These are phyloP conservation scores for Eucalyptus pauciflora DNA, from an alignment of 345 rosid genomes.

Conservation along the genomic window DNA sequence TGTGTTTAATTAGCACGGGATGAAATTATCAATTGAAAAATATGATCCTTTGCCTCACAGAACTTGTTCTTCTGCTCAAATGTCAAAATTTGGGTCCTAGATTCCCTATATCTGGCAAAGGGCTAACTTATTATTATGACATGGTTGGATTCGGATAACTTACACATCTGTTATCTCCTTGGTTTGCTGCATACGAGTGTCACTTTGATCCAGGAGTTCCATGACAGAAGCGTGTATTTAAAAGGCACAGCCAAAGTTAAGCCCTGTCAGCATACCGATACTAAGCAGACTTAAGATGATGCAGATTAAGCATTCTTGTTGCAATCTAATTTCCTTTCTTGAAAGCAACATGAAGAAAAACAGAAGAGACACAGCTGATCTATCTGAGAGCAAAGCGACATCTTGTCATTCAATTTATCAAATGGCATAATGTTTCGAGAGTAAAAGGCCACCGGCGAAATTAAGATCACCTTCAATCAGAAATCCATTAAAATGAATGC, in stretches of 20 bases:
- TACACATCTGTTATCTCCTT: neutral
- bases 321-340: too few species aligned
- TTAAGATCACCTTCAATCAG: neutral
- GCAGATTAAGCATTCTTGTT: too few species aligned
- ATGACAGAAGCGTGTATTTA: too few species aligned
- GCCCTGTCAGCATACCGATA: too few species aligned
- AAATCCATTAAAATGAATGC: neutral
- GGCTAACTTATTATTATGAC: neutral
- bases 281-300: too few species aligned
- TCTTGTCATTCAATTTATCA: neutral
- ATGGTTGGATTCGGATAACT: neutral
- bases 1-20: neutral
- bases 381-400: neutral
- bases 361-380: neutral
- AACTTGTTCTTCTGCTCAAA: neutral
- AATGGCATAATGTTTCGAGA: neutral
- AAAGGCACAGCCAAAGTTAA: too few species aligned
- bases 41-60: neutral
- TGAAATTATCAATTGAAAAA: neutral
- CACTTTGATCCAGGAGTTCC: too few species aligned
- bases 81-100: neutral
- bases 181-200: fast-evolving
- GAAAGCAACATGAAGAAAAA: neutral
- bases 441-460: neutral
- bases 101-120: neutral